phyloP scores from a whole-genome alignment of 768 basidiomycete species.

The Boletellus emodensis region DNA sequence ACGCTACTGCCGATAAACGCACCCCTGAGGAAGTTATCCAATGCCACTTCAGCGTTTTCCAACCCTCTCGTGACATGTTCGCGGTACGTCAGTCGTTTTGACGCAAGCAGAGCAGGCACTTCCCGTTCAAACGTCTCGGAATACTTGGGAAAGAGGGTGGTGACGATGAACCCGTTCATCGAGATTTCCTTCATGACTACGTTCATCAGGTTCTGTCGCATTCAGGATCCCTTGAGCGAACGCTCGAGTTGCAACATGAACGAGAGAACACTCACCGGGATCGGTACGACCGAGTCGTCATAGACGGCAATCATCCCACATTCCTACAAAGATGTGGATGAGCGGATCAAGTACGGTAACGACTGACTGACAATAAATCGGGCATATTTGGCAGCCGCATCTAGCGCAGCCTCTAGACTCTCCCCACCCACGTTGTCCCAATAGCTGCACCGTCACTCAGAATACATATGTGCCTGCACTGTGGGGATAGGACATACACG shows the following conservation, averaged over 20 bases:
- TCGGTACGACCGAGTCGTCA: not conserved
- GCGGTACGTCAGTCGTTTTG: constrained; percentile 41
- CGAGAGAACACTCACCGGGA: not conserved
- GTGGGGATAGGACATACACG: constrained; percentile 31
- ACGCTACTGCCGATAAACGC: constrained; percentile 7
- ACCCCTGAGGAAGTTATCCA: constrained; percentile 8
- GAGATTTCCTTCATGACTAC: constrained; percentile 38
- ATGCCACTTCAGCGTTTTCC: constrained; percentile 9
- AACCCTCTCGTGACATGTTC: constrained; percentile 44
- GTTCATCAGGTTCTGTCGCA: not conserved
- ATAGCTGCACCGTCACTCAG: constrained; percentile 5
- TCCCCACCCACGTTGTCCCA: constrained; percentile 58
- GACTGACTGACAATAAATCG: constrained; percentile 42
- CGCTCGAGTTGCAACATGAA: not conserved
- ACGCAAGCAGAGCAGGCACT: constrained; percentile 36
- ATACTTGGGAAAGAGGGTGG: constrained; percentile 26
- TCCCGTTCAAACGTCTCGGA: not conserved
- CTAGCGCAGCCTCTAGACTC: constrained; percentile 52
- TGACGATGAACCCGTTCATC: constrained; percentile 44
- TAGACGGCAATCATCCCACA: constrained; percentile 23
- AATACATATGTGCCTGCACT: not conserved
- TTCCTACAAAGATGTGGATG: constrained; percentile 23
- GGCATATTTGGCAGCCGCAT: constrained; percentile 40
- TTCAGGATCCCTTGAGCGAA: not conserved
- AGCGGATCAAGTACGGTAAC: not conserved